phyloP scores from a whole-genome alignment of 192 early-diverging fungal genomes.

The Entrophospora sp. region DNA sequence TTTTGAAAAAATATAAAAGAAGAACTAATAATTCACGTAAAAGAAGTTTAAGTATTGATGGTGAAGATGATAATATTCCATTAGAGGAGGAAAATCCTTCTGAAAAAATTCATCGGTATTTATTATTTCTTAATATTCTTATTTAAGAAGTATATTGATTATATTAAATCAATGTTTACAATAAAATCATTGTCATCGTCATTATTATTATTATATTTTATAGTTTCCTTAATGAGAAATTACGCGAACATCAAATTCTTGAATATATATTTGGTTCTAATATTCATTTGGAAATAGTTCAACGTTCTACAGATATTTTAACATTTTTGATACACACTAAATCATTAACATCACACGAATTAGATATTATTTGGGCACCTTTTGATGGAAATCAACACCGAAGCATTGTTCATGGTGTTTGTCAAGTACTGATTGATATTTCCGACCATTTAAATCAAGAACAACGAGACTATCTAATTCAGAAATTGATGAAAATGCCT shows the following conservation, averaged over 20 bases:
- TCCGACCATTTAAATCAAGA: constrained; percentile 27
- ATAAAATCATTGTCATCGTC: too few species aligned
- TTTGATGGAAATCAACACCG: constrained; percentile 42
- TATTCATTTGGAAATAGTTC: constrained; percentile 40
- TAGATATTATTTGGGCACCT: constrained; percentile 36
- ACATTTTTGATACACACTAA: constrained; percentile 33
- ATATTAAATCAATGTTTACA: not conserved
- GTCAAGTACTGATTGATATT: constrained; percentile 35
- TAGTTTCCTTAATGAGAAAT: constrained; percentile 27
- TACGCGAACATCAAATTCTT: constrained; percentile 30
- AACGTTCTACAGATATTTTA: constrained; percentile 35
- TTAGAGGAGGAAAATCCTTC: constrained; percentile 6
- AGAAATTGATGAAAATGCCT: constrained; percentile 30
- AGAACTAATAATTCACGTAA: constrained; percentile 27
- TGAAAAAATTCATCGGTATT: constrained; percentile 15
- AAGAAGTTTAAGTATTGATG: constrained; percentile 17
- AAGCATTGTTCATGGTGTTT: constrained; percentile 38
- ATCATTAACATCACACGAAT: constrained; percentile 26
- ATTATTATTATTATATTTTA: not conserved
- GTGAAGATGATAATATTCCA: constrained; percentile 2
- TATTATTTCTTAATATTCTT: not conserved
- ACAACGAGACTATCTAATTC: constrained; percentile 26
- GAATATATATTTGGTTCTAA: constrained; percentile 40
- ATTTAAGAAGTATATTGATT: not conserved
- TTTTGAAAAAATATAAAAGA: constrained; percentile 21